These are phyloP conservation scores for Epichloe gansuensis DNA, from an alignment of 2,329 filamentous ascomycete genomes.

Conservation along the genomic window DNA sequence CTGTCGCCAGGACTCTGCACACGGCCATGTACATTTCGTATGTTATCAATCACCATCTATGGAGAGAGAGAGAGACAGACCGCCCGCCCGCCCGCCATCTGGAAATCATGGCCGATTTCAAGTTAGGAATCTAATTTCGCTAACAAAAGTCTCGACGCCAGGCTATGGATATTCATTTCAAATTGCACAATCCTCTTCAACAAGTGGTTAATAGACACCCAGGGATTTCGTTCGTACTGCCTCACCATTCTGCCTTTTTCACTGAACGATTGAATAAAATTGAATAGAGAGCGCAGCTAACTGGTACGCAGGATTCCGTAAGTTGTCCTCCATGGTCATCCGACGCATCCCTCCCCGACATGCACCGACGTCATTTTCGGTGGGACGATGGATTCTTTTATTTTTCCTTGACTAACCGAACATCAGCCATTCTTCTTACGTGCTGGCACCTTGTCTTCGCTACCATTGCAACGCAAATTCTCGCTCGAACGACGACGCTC, in stretches of 20 bases:
- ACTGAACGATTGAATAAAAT: background rate
- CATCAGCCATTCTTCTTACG: slow-evolving; percentile 45
- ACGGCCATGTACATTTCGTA: slow-evolving; percentile 23
- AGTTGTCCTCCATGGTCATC: background rate
- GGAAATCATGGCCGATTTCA: background rate
- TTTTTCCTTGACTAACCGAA: background rate
- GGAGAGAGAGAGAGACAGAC: background rate
- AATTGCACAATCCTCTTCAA: slow-evolving; percentile 84
- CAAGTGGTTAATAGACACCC: slow-evolving; percentile 66
- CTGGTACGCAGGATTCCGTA: background rate
- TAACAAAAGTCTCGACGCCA: slow-evolving; percentile 11
- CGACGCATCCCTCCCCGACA: background rate
- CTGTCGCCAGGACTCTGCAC: slow-evolving; percentile 15
- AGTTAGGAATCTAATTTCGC: background rate
- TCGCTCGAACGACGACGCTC: slow-evolving; percentile 50
- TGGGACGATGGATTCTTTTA: background rate
- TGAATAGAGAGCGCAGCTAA: background rate
- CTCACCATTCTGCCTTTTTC: background rate
- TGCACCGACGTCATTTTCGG: no score
- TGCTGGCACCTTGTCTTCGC: slow-evolving; percentile 59
- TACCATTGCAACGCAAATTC: slow-evolving; percentile 51
- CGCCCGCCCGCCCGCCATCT: background rate
- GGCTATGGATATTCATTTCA: slow-evolving; percentile 73
- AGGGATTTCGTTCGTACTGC: slow-evolving; percentile 14
- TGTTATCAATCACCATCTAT: slow-evolving; percentile 2